Evolutionary conservation across 345 rosid genomes (phyloP).

Genomic region (Dipteronia sinensis): DNA sequence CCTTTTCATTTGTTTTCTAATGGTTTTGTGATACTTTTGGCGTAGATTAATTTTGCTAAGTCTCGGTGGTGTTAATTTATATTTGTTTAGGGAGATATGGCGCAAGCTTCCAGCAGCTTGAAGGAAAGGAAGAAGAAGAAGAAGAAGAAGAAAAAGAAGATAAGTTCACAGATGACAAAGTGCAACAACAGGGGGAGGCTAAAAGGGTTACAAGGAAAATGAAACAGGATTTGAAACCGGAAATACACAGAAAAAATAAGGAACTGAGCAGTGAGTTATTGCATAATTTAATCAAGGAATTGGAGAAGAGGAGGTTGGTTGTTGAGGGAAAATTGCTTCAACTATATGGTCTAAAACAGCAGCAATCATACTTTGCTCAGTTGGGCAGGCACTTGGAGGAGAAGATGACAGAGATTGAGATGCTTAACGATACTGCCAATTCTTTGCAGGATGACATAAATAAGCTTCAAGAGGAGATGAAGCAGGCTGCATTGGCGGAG

Average conservation of each 20-base stretch:
- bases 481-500: constrained; percentile 15
- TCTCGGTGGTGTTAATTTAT: neutral
- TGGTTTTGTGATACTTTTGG: neutral
- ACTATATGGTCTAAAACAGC: constrained; percentile 27
- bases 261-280: neutral
- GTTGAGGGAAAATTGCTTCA: constrained; percentile 32
- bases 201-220: constrained; percentile 1
- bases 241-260: neutral
- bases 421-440: constrained; percentile 20
- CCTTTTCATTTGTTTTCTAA: neutral
- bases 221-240: neutral
- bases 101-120: constrained; percentile 3
- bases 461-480: constrained; percentile 24
- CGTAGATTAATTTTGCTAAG: neutral
- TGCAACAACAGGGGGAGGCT: constrained; percentile 3
- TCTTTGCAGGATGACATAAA: constrained; percentile 26
- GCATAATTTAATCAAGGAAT: constrained; percentile 17
- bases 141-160: constrained; percentile 17
- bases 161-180: neutral
- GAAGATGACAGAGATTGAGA: constrained; percentile 24
- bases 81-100: constrained; percentile 17
- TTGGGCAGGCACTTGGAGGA: constrained; percentile 23
- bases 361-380: constrained; percentile 16
- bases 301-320: constrained; percentile 19
- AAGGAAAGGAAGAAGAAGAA: constrained; percentile 18